Evolutionary conservation across 2,329 filamentous ascomycete species (phyloP).

Genomic region (Neonectria punicea): DNA sequence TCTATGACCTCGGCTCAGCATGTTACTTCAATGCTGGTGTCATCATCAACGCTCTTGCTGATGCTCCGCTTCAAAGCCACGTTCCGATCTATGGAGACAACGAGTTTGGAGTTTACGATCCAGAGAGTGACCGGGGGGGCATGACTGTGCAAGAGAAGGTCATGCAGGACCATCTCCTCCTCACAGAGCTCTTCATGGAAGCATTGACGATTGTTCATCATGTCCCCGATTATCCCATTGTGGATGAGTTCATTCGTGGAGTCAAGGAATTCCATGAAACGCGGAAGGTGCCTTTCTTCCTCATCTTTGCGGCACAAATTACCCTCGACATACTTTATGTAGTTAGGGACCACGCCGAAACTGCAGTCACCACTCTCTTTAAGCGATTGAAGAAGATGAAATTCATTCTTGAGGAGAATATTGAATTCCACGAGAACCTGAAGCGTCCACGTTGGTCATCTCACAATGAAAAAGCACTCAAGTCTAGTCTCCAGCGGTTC

Average conservation of each 20-base stretch:
- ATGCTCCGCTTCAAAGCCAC: slow-evolving; percentile 1
- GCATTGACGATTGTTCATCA: slow-evolving; percentile 37
- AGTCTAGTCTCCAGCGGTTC: background rate
- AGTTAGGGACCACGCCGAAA: slow-evolving; percentile 34
- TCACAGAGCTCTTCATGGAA: slow-evolving; percentile 49
- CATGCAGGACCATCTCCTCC: slow-evolving; percentile 48
- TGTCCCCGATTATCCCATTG: slow-evolving; percentile 40
- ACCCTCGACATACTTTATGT: slow-evolving; percentile 54
- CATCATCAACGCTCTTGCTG: slow-evolving; percentile 9
- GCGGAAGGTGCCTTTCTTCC: slow-evolving; percentile 46
- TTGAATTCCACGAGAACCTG: slow-evolving; percentile 46
- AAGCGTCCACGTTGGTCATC: slow-evolving; percentile 44
- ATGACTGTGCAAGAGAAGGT: slow-evolving; percentile 47
- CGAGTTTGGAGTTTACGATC: slow-evolving; percentile 41
- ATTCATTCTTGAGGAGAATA: slow-evolving; percentile 36
- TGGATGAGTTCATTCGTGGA: slow-evolving; percentile 49
- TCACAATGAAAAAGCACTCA: slow-evolving; percentile 37
- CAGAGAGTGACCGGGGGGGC: slow-evolving; percentile 31
- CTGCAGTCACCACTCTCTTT: slow-evolving; percentile 29
- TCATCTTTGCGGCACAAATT: slow-evolving; percentile 53
- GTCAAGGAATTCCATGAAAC: slow-evolving; percentile 48
- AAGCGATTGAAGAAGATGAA: slow-evolving; percentile 27
- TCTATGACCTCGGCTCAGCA: slow-evolving; percentile 42
- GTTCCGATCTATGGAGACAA: slow-evolving; percentile 47
- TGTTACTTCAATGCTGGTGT: slow-evolving; percentile 30